These are phyloP conservation scores for Phialophora tarda DNA, from an alignment of 2,329 filamentous ascomycete genomes.

Conservation along the genomic window DNA sequence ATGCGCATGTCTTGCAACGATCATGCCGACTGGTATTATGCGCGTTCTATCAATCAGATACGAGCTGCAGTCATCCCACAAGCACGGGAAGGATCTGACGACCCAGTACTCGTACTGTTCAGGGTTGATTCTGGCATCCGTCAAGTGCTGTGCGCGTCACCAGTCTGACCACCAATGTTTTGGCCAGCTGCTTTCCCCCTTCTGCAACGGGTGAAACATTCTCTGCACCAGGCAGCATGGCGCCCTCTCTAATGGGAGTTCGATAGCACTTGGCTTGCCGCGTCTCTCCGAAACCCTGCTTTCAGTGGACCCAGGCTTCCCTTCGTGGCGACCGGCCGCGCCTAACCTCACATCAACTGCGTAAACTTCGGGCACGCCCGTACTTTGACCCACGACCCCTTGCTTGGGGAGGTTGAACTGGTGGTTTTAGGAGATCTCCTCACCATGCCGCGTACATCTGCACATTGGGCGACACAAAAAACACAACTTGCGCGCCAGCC, in stretches of 20 bases:
- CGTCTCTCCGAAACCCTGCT: constrained; percentile 11
- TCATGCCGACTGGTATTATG: background rate
- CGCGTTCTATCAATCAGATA: background rate
- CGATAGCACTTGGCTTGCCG: constrained; percentile 6
- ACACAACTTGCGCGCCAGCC: background rate
- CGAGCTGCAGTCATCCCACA: constrained; percentile 19
- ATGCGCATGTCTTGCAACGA: constrained; percentile 1
- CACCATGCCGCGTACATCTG: background rate
- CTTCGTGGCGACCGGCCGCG: background rate
- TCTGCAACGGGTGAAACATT: constrained; percentile 3
- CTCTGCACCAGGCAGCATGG: constrained; percentile 9
- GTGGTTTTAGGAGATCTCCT: background rate
- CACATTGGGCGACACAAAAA: background rate
- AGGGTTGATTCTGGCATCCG: background rate
- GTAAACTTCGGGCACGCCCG: constrained; percentile 15
- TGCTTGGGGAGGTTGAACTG: background rate
- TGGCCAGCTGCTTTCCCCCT: background rate
- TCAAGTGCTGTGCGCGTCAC: background rate
- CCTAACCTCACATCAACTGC: constrained; percentile 1
- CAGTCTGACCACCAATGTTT: constrained; percentile 7
- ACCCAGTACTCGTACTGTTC: background rate
- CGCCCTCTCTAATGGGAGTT: constrained; percentile 4
- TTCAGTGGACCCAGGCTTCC: background rate
- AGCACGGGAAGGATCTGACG: background rate
- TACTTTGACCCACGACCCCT: constrained; percentile 1